A percentile compares a stretch with the other conserved stretches of the same genome.
phyloP scores from a whole-genome alignment of 108 stramenopile genomes.

The Cyclotella cryptica region DNA sequence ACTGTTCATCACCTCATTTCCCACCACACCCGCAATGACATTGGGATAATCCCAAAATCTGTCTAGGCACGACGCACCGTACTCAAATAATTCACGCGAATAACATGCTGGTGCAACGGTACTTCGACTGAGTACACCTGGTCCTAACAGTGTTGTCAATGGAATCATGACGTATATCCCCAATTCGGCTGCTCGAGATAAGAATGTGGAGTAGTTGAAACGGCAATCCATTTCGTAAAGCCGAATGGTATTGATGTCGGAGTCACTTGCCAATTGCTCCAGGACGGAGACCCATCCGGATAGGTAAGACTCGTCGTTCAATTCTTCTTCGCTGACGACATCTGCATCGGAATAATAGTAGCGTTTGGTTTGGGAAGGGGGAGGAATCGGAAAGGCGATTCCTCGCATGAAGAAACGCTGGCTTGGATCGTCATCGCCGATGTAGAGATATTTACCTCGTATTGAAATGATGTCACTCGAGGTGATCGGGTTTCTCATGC shows the following conservation, averaged over 20 bases:
- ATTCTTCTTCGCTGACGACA: neutral
- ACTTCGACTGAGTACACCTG: neutral
- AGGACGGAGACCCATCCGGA: slow-evolving; percentile 5
- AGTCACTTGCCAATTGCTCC: slow-evolving; percentile 1
- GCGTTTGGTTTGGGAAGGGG: neutral
- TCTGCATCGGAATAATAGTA: neutral
- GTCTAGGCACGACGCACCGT: neutral
- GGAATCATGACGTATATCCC: slow-evolving; percentile 7
- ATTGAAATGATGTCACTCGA: neutral
- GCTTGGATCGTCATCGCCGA: slow-evolving; percentile 2
- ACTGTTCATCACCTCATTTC: slow-evolving; percentile 4
- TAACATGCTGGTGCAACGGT: neutral
- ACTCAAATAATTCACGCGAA: neutral
- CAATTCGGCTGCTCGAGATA: slow-evolving; percentile 4
- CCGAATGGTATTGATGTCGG: neutral
- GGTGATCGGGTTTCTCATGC: slow-evolving; percentile 1
- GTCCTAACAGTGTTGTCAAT: neutral
- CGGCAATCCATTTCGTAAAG: slow-evolving; percentile 10
- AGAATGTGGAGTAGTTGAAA: neutral
- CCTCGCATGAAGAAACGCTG: neutral
- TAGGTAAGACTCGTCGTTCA: slow-evolving; percentile 5
- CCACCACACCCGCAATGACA: slow-evolving; percentile 7
- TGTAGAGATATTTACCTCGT: slow-evolving; percentile 1
- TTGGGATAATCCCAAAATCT: slow-evolving; percentile 2
- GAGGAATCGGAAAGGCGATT: neutral